Base-by-base conservation (phyloP, 1,284 basidiomycete species). In the Phlebopus sp. region DNA sequence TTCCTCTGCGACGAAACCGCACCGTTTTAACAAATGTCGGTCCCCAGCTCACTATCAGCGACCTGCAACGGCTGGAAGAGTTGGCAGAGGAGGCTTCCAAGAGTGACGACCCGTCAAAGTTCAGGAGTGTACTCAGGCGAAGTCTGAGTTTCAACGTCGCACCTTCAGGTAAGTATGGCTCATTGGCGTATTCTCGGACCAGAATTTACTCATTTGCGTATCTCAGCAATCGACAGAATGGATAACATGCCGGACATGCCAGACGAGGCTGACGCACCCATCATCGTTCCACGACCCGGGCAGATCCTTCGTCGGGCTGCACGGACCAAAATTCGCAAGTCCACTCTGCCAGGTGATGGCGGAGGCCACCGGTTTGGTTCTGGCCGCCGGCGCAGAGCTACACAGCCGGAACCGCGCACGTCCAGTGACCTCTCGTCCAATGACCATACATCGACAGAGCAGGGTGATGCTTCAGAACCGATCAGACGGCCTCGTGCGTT, bases 291-390 rank as follows among this genome's bases (percentile, higher is more conserved):
- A 29, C 84, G 86, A 39, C 92, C 91, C 1, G 90, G 90, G 11
- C 87, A 88, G 65, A 93, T 95, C 58, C 76, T 99, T 11, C 90
- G 93, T 25, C 86, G 96, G 38, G 84, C 92, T 10, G 93, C 92
- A 7, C 84, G 95, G 17, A 99, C 96, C 3, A 95, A 94, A 74
- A 97, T 97, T 60, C 84, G 96, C 47, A 99, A 97, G 71, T 76
- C 85, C n/a, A 81, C 82, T 11, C 66, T 86, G 18, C 75, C 79
- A 9, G 88, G 89, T 49, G 54, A 39, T 63, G 86, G 82, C 4
- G 85, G 82, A 37, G 86, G 86, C 2, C 89, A 90, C 75, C 84
- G 91, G 14, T 95, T 94, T 69, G 73, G 78, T 3, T 59, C 69
- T 9, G 62, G 61, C 23, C 69, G 74, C 56, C 53, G 71, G 36